phyloP scores from a whole-genome alignment of 352 stramenopile species.

The Aphanomyces cochlioides region DNA sequence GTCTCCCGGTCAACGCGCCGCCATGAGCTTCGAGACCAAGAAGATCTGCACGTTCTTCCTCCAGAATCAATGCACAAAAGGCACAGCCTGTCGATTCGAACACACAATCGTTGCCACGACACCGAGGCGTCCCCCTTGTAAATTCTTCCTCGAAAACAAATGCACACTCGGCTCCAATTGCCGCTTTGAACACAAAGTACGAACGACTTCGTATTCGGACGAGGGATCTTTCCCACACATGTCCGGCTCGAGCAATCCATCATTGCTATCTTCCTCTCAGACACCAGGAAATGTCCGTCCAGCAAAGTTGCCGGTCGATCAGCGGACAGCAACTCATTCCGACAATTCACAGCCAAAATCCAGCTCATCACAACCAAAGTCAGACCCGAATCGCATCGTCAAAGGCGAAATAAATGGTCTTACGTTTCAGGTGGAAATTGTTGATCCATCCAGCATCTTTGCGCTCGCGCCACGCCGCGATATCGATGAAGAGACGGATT shows the following conservation, averaged over 20 bases:
- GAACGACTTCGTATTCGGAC: not conserved
- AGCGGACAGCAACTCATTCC: slow-evolving; percentile 6
- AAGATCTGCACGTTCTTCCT: slow-evolving; percentile 66
- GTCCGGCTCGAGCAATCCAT: not conserved
- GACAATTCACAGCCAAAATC: not conserved
- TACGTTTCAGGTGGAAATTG: slow-evolving; percentile 25
- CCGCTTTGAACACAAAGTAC: slow-evolving; percentile 52
- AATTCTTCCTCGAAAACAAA: slow-evolving; percentile 63
- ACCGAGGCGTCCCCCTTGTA: slow-evolving; percentile 38
- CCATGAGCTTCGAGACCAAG: slow-evolving; percentile 15
- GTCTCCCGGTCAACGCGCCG: not conserved
- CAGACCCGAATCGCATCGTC: slow-evolving; percentile 23
- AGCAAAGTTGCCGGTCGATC: not conserved
- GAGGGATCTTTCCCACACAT: slow-evolving; percentile 2
- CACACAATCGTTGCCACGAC: slow-evolving; percentile 13
- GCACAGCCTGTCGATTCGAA: slow-evolving; percentile 29
- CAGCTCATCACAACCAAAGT: slow-evolving; percentile 16
- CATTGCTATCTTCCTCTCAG: not conserved
- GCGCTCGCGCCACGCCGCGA: slow-evolving; percentile 15
- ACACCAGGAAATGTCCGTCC: not conserved
- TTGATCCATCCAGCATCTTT: slow-evolving; percentile 19
- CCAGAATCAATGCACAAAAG: slow-evolving; percentile 55
- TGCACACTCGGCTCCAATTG: slow-evolving; percentile 62
- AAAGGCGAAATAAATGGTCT: slow-evolving; percentile 28
- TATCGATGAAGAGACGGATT: slow-evolving; percentile 38